Base-by-base conservation (phyloP, 2,329 filamentous ascomycete genomes). In the Parascedosporium putredinis region DNA sequence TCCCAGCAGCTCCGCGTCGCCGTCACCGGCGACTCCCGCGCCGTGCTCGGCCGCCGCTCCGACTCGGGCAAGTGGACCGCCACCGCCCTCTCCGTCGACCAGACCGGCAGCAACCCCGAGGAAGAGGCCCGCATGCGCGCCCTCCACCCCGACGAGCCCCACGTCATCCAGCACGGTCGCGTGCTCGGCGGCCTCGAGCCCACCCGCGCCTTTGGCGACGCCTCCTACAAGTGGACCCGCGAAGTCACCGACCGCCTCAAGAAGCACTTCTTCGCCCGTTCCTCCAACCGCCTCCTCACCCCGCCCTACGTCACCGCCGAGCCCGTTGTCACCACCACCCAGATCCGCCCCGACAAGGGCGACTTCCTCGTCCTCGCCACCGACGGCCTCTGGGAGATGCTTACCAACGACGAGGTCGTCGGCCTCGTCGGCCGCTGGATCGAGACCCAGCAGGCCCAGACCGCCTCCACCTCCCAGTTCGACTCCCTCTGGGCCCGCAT, bases 301-400 rank as follows among this genome's bases (percentile, higher is more conserved):
- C 93, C 93, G 7, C 93, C 93, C 0, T 98, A 98, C 60, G 93
- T 98, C 36, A 98, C 93, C 3, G 93, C 93, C 1, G 94, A 98
- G 67, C 93, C 93, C 2, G 77, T 97, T 20, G 80, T 98, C 49
- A 97, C 91, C 1, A 95, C 89, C 1, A 97, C 91, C 43, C 85
- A 93, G 64, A 84, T 98, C 48, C 76, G 91, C 58, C 93, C 93
- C 1, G 80, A 88, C 49, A 87, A 87, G 54, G 90, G 91, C 43
- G 93, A 98, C 63, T 98, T 98, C 59, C 75, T 98, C 10, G 91
- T 98, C 54, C 83, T 98, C 74, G 93, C 93, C 20, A 96, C 93
- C 0, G 93, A 98, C 62, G 93, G 93, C 3, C 75, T 98, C 1
- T 98, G 93, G 93, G 93, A 98, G 68, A 97, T 97, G 93, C 75